Evolutionary conservation across 2,329 filamentous ascomycete genomes (phyloP), one percentile per base, ranked within the genome.

Genomic region (Talaromyces sp.): DNA sequence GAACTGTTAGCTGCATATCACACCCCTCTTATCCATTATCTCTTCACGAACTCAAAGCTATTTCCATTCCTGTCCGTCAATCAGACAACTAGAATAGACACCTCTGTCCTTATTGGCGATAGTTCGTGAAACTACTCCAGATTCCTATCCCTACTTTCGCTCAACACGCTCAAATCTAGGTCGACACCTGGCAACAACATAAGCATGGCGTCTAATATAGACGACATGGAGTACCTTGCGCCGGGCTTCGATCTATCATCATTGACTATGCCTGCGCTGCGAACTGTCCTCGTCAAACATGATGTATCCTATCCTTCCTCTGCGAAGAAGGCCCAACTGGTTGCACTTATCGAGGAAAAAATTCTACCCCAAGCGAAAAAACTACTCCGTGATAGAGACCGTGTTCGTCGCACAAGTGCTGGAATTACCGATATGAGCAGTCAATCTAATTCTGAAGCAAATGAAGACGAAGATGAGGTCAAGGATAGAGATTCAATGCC

Each of bases 241-340:
- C 85, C 91, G 63, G 91, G 87, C 72, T 98, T 97, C 76, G 92
- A 99, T 76, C 88, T 95, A 22, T 84, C 85, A 74, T 87, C 85
- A 68, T 86, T 98, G 68, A 98, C 93, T 1, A 88, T 98, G 59
- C 93, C 95, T 33, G 90, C 90, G 54, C 83, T 99, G 71, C 91
- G 95, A 72, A 94, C 91, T 58, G 96, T 98, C 69, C 87, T 99
- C 65, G 91, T 98, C 72, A 90, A 88, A 69, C 92, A 99, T 80
- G 90, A 93, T 75, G 83, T 98, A 72, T 81, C 87, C 43, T 98
- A 97, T 75, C 90, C 93, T 5, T 89, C 92, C 0, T 93, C 89
- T 4, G 93, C 95, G 13, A 99, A 98, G 81, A 99, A 99, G 81
- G 82, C 87, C 0, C 90, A 96, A 74, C 87, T 99, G 24, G 84